phyloP scores from a whole-genome alignment of 768 basidiomycete species.

The Mrakia frigida region DNA sequence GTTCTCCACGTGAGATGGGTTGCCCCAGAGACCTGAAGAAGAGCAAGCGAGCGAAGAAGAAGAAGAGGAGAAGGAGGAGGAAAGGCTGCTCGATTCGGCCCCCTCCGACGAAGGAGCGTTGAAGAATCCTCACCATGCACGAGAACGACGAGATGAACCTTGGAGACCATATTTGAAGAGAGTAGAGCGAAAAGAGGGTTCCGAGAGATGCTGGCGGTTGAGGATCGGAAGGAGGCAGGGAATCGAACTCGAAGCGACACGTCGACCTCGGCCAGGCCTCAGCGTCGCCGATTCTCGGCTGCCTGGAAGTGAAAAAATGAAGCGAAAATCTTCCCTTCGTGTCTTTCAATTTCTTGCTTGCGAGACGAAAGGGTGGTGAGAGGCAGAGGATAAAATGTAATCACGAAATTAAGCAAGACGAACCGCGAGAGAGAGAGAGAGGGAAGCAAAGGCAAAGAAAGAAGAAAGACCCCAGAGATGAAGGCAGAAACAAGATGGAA shows the following conservation, averaged over 20 bases:
- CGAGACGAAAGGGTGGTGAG: background rate
- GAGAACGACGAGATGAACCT: constrained; percentile 35
- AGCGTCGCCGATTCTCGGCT: background rate
- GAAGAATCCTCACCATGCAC: constrained; percentile 31
- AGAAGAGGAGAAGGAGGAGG: background rate
- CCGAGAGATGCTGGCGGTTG: background rate
- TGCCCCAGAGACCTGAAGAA: constrained; percentile 67
- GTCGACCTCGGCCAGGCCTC: constrained; percentile 7
- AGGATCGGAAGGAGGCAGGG: background rate
- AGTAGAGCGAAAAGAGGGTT: background rate
- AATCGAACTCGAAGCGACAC: background rate
- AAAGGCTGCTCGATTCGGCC: background rate
- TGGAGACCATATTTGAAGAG: background rate
- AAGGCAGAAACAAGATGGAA: background rate
- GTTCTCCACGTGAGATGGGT: constrained; percentile 60
- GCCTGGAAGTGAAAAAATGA: background rate
- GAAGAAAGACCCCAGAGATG: background rate
- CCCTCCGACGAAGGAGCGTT: background rate
- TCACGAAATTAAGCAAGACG: background rate
- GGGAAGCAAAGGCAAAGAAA: background rate
- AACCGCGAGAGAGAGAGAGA: background rate
- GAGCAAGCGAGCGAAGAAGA: background rate
- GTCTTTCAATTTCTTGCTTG: too few relatives aligned
- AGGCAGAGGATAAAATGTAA: background rate
- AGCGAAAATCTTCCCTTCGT: background rate